Evolutionary conservation across 768 basidiomycete genomes (phyloP), one percentile per base, ranked within the genome.

Genomic region (Coprinopsis cinerea): DNA sequence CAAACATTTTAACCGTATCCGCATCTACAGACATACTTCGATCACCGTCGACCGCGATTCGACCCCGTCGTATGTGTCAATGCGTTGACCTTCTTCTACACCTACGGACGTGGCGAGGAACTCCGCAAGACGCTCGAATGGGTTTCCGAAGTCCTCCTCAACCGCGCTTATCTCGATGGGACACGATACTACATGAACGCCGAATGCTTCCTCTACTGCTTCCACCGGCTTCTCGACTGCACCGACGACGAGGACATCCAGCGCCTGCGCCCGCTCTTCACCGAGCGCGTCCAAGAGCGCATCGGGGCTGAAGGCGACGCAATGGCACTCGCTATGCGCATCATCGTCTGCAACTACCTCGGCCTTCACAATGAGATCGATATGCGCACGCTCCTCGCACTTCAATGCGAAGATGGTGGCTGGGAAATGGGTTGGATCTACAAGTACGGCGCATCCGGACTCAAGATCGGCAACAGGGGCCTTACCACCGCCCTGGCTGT

Each of bases 401-500:
- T 78, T 51, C 81, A 82, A 54, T 65, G 64, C 48, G 74, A 74
- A 51, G 79, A 82, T 54, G 81, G 81, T 15, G 73, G 76, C 2
- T 83, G 77, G 76, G 71, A 68, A 20, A 66, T 66, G 7, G 72
- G 81, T 1, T 80, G 77, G 77, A 65, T 82, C 17, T 82, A 78
- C 65, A 76, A 72, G 59, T 79, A 75, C 49, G 77, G 76, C 3
- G 67, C 68, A 0, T 69, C 74, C 0, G 73, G 70, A 0, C 60
- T 78, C 43, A 67, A 62, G 44, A 76, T 82, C 24, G 74, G 77
- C 11, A 81, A 81, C 59, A 70, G 75, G 4, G 79, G 80, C 0
- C 62, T 81, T 18, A 73, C 74, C 2, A 81, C 79, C 20, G 78
- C 78, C 1, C 55, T 80, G 22, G 78, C 79, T 11, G 59, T 80